Conservation (phyloP, 306 rosid genomes). For the Casuarina cunninghamiana region DNA sequence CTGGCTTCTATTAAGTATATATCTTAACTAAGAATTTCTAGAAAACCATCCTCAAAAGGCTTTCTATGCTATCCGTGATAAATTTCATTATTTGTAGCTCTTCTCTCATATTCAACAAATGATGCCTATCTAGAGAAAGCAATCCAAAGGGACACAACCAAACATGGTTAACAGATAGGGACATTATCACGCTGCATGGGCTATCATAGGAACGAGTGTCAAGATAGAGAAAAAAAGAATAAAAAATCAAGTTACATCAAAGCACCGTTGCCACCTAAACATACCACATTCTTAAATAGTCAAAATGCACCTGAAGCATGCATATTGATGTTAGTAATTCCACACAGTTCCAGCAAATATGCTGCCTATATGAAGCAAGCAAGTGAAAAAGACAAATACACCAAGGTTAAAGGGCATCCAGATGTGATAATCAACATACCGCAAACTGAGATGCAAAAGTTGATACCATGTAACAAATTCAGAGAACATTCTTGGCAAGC, state of each 20-base stretch:
- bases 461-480: neutral
- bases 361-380: neutral
- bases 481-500: neutral
- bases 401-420: neutral
- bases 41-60: neutral
- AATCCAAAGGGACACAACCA: neutral
- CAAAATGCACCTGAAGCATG: neutral
- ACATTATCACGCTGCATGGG: neutral
- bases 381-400: neutral
- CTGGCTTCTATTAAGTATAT: neutral
- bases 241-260: neutral
- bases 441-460: neutral
- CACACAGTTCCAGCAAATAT: neutral
- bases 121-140: neutral
- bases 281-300: neutral
- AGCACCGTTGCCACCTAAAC: neutral
- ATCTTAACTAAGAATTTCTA: neutral
- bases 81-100: neutral
- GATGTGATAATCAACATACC: neutral
- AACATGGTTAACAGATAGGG: neutral
- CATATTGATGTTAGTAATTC: neutral
- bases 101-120: neutral
- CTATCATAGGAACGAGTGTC: neutral
- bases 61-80: neutral
- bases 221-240: neutral